phyloP scores from a whole-genome alignment of 164 flowering plant species.

The Amborella trichopoda region DNA sequence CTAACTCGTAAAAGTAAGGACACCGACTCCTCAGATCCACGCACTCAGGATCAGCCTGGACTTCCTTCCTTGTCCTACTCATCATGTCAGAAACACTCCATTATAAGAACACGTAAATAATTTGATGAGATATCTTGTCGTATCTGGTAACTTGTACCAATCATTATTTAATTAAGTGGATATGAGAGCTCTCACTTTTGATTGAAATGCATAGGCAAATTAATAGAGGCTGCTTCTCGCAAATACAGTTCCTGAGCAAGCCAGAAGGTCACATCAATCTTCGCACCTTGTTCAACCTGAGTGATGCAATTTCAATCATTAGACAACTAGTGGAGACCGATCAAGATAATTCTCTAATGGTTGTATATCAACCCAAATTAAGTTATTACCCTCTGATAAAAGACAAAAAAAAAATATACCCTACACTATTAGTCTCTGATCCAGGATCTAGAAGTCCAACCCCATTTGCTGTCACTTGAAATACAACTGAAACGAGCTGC shows the following conservation, averaged over 20 bases:
- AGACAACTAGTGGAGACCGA: too few species aligned
- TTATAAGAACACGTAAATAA: too few species aligned
- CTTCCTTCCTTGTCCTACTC: constrained; percentile 76
- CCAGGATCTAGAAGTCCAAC: constrained; percentile 78
- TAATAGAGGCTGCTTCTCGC: constrained; percentile 49
- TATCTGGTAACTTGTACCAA: too few species aligned
- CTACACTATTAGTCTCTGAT: constrained; percentile 60
- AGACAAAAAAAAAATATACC: too few species aligned
- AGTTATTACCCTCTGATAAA: too few species aligned
- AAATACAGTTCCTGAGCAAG: constrained; percentile 65
- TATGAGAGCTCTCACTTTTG: constrained; percentile 62
- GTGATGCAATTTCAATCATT: background rate
- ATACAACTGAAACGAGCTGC: constrained; percentile 60
- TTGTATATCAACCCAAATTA: too few species aligned
- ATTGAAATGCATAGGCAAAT: constrained; percentile 58
- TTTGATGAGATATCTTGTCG: too few species aligned
- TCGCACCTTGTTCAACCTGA: constrained; percentile 83
- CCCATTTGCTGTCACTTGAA: constrained; percentile 56
- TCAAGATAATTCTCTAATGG: too few species aligned
- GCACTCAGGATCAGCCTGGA: constrained; percentile 82
- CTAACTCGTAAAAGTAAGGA: constrained; percentile 81
- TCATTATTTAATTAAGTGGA: too few species aligned
- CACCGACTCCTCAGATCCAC: constrained; percentile 71
- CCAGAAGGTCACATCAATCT: constrained; percentile 88
- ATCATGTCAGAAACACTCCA: background rate